Base-by-base conservation (phyloP, 2,329 filamentous ascomycete species). In the Pseudogymnoascus sp. region DNA sequence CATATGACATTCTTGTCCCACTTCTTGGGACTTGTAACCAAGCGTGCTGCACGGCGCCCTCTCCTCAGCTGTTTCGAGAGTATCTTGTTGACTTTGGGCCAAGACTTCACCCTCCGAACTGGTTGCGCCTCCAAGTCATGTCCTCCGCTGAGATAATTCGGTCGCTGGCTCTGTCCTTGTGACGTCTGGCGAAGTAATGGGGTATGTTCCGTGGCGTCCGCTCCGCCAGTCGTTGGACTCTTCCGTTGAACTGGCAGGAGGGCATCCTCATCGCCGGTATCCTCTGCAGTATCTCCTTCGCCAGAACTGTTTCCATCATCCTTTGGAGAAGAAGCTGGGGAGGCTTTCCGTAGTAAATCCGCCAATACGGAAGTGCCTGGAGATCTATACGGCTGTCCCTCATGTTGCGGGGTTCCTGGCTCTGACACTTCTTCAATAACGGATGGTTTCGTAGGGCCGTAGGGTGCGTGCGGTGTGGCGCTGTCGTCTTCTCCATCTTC, bases 1-100 rank as follows among this genome's bases (percentile, higher is more conserved):
- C 86, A 88, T 5, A 96, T 78, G 0, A 81, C 77, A 66, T 81
- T 82, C 62, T 78, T 80, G 72, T 93, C 80, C 90, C 92, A 97
- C 21, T 79, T 80, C 66, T 88, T 89, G 0, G 89, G 88, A 68
- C 86, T 84, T 2, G 79, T 72, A 5, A 83, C 68, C 67, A 41
- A 68, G 61, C 48, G 66, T 61, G 64, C 69, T 65, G 62, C 62
- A 25, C 64, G 36, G 0, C 64, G 36, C 2, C 66, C 68, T 62
- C 65, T 66, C 29, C 68, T 64, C 59, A 58, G 63, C 3, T 70
- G 68, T 63, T 66, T 67, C 25, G 35, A 39, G 13, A 69, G 10
- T 13, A 68, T 44, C 55, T 68, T 68, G 12, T 64, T 65, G 17
- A 73, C n/a, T 58, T 70, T 71, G 17, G 69, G 65, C 71, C 71